Evolutionary conservation across 75 land plant species (phyloP), one percentile per base, ranked within the genome.

Genomic region (Pinus tabuliformis): DNA sequence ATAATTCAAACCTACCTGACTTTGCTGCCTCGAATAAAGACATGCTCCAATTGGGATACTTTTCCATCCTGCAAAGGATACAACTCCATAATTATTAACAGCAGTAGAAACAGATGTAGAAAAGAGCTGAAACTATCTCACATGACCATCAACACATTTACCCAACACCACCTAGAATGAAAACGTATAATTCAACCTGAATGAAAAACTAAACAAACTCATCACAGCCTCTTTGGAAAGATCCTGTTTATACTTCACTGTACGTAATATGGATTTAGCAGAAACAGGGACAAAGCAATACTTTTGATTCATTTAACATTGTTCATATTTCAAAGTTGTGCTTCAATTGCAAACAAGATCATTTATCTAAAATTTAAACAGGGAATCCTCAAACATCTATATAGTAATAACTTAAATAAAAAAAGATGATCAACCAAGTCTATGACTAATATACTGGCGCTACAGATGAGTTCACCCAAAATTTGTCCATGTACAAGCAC

Each of bases 1-100:
- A 42, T 26, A 45, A 77, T 17, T 76, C 59, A 56, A 15, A 56
- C 56, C 42, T 72, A 93, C 96, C 97, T 94, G 36, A 94, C 95
- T 92, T 90, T 94, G 74, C 95, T 92, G 21, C 95, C 95, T 57
- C 95, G 88, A 57, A 95, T 90, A 76, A 95, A 95, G 64, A 95
- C 98, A 87, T 95, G 98, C 85, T 95, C 98, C 56, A 95, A 81
- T 37, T 95, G 95, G 54, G 98, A 93, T 15, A 91, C 88, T 78
- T 87, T 90, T 33, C 97, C 97, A 87, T 94, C 95, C 95, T 94
- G 81, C 52, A 60, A 78, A 49, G 75, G n/a, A 33, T 79, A 2
- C 30, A 62, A 62, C 21, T 75, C 16, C 72, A 3, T 1, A 8
- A 16, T 9, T 2, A 62, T 62, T 62, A 62, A 28, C 15, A 28